Percentiles rank a stretch among this genome's conserved stretches.
Conservation (phyloP, 2,329 filamentous ascomycete species). For the Ophiosphaerella korrae region DNA sequence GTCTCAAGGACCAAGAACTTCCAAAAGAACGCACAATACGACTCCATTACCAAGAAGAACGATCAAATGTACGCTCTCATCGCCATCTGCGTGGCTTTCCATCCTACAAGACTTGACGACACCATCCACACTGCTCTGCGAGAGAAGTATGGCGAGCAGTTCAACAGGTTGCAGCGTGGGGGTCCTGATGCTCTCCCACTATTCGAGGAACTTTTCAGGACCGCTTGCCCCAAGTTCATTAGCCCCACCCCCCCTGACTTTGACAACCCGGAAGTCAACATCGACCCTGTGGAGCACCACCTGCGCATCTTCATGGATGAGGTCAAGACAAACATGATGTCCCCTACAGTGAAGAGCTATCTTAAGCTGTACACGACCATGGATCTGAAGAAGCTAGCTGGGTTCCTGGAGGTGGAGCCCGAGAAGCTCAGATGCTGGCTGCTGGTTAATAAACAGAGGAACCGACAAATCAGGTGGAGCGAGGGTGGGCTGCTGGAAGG, state of each 20-base stretch:
- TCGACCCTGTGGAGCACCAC: slow-evolving; percentile 97
- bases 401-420: slow-evolving; percentile 95
- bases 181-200: slow-evolving; percentile 93
- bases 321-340: slow-evolving; percentile 99
- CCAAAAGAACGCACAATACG: slow-evolving; percentile 98
- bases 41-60: slow-evolving; percentile 99
- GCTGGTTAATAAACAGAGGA: slow-evolving; percentile 97
- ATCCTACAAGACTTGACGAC: slow-evolving; percentile 95
- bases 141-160: slow-evolving; percentile 99
- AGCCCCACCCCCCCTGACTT: slow-evolving; percentile 96
- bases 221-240: slow-evolving; percentile 99
- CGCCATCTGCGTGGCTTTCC: slow-evolving; percentile 97
- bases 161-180: slow-evolving; percentile 93
- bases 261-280: slow-evolving; percentile 92
- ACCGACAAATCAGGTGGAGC: slow-evolving; percentile 91
- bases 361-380: slow-evolving; percentile 99
- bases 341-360: slow-evolving; percentile 97
- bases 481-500: slow-evolving; percentile 90
- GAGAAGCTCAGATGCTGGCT: slow-evolving; percentile 94
- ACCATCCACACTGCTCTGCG: slow-evolving; percentile 97
- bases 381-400: slow-evolving; percentile 97
- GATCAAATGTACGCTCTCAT: slow-evolving; percentile 99
- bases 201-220: slow-evolving; percentile 97
- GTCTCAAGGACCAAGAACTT: slow-evolving; percentile 99
- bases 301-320: slow-evolving; percentile 98